Conservation (phyloP, 495 filamentous ascomycete species). For the Xylaria longipes region DNA sequence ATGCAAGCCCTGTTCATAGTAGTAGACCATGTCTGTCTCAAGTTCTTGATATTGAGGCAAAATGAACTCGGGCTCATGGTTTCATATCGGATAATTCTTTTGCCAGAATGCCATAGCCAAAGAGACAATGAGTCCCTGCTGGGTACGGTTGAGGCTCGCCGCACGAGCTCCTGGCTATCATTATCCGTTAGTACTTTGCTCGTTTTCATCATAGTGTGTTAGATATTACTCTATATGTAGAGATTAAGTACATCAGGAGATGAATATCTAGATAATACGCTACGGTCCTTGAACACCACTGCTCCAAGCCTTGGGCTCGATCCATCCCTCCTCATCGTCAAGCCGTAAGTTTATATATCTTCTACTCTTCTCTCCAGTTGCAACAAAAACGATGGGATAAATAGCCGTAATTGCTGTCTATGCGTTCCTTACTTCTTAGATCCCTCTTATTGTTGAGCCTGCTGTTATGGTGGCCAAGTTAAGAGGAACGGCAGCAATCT, state of each 20-base stretch:
- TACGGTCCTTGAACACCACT: neutral
- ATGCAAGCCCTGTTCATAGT: conserved; percentile 13
- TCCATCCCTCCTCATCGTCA: conserved; percentile 1
- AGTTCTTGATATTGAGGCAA: conserved; percentile 24
- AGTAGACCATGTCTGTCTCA: conserved; percentile 20
- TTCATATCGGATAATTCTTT: conserved; percentile 27
- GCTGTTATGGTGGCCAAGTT: neutral
- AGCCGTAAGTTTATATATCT: conserved; percentile 10
- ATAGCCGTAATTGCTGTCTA: neutral
- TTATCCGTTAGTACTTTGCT: conserved; percentile 4
- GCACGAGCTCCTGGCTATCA: neutral
- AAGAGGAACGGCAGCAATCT: neutral
- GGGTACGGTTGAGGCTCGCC: conserved; percentile 19
- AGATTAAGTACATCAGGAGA: conserved; percentile 14
- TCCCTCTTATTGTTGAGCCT: neutral
- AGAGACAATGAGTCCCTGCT: conserved; percentile 17
- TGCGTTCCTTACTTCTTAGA: neutral
- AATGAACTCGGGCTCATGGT: conserved; percentile 21
- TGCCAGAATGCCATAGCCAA: conserved; percentile 23
- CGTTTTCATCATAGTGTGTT: conserved; percentile 1
- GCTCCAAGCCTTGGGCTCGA: conserved; percentile 1
- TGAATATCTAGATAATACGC: neutral
- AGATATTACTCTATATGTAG: conserved; percentile 11
- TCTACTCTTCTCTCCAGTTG: neutral
- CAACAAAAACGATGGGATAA: neutral